Evolutionary conservation across 176 grass and related monocot species (phyloP).

Genomic region (Eragrostis nindensis): DNA sequence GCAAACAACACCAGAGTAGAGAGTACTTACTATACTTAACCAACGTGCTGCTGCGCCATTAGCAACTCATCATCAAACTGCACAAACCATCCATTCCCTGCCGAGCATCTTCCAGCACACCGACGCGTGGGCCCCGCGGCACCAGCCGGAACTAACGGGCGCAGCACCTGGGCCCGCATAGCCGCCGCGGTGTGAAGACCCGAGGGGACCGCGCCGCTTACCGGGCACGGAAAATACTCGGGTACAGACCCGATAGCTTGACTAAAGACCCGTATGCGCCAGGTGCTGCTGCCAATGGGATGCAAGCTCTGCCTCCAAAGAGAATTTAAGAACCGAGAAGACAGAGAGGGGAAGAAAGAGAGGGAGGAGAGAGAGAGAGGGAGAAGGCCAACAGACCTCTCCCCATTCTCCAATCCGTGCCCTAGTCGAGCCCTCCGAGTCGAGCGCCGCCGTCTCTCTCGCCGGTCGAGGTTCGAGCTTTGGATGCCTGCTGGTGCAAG

Average conservation of each 20-base stretch:
- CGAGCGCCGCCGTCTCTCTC: conserved; percentile 6
- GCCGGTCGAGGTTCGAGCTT: background rate
- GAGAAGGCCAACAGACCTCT: conserved; percentile 13
- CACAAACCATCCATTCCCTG: background rate
- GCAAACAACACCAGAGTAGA: background rate
- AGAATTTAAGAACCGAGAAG: conserved; percentile 53
- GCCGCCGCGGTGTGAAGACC: background rate
- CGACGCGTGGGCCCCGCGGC: background rate
- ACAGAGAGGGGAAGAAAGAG: background rate
- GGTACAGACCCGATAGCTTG: background rate
- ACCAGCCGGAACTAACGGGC: conserved; percentile 5
- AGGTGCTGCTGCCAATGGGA: conserved; percentile 46
- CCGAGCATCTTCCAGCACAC: conserved; percentile 33
- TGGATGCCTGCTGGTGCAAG: conserved; percentile 1
- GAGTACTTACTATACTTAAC: background rate
- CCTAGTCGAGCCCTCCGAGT: conserved; percentile 4
- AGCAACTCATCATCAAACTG: background rate
- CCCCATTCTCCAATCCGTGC: conserved; percentile 35
- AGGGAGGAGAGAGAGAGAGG: background rate
- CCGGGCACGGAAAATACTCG: background rate
- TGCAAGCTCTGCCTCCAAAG: conserved; percentile 25
- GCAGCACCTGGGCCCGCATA: background rate
- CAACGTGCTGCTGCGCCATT: background rate
- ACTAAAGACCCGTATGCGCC: conserved; percentile 7
- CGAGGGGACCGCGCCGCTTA: background rate